Evolutionary conservation across 495 filamentous ascomycete genomes (phyloP), one percentile per base, ranked within the genome.

Genomic region (Lindgomyces ingoldianus): DNA sequence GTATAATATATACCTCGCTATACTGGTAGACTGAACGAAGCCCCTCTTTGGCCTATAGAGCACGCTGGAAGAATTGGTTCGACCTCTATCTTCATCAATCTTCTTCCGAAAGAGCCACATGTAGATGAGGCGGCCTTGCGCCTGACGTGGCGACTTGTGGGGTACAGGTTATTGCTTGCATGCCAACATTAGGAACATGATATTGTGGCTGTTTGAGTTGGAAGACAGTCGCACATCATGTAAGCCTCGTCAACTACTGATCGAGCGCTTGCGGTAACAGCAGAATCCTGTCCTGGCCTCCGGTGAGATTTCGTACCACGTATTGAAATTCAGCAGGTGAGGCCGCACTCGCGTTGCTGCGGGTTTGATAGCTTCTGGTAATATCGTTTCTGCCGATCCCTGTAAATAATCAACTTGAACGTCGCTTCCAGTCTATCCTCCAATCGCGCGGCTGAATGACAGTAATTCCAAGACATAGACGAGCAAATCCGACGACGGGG

Each of bases 351-450:
- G 56, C 27, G 12, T 9, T 51, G 49, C 64, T 67, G 64, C 64
- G 57, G 1, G 50, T 29, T 27, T 45, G 14, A 51, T 42, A 57
- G 50, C 49, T 53, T 57, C 21, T 62, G 64, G 64, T 53, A 51
- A 56, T 67, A 57, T 56, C 57, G 57, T 27, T 60, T 55, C 29
- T 62, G 57, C 64, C 64, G 50, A 67, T 61, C 64, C 64, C 57
- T 67, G 64, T 44, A 21, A 25, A 21, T 1, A 16, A 4, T 29
- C 46, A 22, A 14, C 47, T 48, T 55, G 26, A 18, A 16, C 42
- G 64, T 49, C 50, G 57, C 64, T 57, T 64, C 44, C 51, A 58
- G 24, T 19, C 21, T 33, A 4, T 4, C 42, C 18, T 33, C 52
- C 61, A 64, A 58, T 51, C 42, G 22, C 2, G 33, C 19, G 27